phyloP scores from a whole-genome alignment of 169 alveolate species.

The Perkinsus olseni region DNA sequence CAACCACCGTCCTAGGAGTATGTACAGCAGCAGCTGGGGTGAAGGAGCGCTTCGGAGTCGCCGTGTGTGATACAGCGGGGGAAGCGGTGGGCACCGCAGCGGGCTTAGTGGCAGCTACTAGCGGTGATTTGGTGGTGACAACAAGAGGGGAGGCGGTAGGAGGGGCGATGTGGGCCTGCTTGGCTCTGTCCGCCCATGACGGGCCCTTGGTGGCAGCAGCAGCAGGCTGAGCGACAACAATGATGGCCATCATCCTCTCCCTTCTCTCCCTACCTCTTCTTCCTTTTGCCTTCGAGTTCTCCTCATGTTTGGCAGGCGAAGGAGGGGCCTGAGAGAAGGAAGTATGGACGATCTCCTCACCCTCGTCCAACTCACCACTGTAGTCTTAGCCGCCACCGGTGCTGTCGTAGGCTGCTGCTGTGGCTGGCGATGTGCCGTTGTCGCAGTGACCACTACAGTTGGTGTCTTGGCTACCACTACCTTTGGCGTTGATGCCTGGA shows the following conservation, averaged over 20 bases:
- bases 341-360: no score
- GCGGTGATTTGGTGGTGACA: background rate
- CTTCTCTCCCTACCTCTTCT: no score
- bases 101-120: background rate
- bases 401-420: background rate
- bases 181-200: background rate
- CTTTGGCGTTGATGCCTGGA: background rate
- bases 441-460: background rate
- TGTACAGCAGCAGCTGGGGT: background rate
- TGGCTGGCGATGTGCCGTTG: background rate
- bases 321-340: no score
- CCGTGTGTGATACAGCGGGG: no score
- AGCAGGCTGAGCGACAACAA: background rate
- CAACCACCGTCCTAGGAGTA: background rate
- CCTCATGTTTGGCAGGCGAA: no score
- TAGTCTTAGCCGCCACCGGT: background rate
- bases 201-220: background rate
- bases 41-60: no score
- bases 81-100: no score
- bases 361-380: no score
- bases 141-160: background rate
- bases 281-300: no score
- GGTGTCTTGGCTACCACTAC: background rate
- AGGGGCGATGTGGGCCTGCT: background rate
- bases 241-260: no score